Conservation (phyloP, 345 rosid genomes). For the Melaleuca alternifolia region DNA sequence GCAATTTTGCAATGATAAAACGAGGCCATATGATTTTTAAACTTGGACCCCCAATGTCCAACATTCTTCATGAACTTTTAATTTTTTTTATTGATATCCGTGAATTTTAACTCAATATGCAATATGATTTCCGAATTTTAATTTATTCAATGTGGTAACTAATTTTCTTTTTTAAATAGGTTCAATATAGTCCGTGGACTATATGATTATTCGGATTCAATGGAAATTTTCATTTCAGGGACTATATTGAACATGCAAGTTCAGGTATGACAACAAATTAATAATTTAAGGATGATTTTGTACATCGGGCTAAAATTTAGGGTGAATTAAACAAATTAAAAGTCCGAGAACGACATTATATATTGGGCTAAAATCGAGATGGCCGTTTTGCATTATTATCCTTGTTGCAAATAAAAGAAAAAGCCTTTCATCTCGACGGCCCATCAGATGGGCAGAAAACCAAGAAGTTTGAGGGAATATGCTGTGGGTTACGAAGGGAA, state of each 20-base stretch:
- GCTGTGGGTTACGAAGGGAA: neutral
- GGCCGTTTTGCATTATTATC: too few species aligned
- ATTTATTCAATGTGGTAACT: neutral
- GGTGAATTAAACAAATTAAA: neutral
- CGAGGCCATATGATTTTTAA: too few species aligned
- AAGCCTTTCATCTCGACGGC: neutral
- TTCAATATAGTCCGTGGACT: neutral
- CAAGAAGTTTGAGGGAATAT: neutral
- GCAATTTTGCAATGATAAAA: neutral
- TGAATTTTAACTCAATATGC: rapidly evolving
- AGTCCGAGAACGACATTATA: rapidly evolving
- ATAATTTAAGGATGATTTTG: rapidly evolving
- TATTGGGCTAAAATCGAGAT: too few species aligned
- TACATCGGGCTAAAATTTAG: neutral
- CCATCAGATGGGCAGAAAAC: rapidly evolving
- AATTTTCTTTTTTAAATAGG: neutral
- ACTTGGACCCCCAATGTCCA: too few species aligned
- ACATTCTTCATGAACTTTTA: too few species aligned
- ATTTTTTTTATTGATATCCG: neutral
- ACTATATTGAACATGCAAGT: neutral
- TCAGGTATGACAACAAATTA: too few species aligned
- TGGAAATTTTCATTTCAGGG: neutral
- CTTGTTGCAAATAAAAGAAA: neutral
- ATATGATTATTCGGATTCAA: neutral
- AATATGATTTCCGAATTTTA: neutral